Conservation (phyloP, 2,329 filamentous ascomycete genomes). For the Emericellopsis atlantica region DNA sequence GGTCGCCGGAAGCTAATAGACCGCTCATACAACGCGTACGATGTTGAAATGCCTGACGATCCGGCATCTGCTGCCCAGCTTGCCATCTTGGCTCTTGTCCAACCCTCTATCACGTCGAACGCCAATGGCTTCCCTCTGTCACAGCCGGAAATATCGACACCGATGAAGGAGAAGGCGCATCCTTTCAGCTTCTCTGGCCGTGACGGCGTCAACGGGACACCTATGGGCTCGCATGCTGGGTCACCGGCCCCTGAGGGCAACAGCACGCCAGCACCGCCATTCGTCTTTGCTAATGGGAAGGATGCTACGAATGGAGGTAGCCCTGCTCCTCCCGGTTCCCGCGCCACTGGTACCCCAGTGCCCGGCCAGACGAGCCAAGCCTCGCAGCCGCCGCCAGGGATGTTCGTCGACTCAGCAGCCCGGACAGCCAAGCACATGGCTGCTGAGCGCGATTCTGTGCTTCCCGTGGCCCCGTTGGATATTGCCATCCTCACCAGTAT, state of each 20-base stretch:
- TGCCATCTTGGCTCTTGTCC: slow-evolving; percentile 45
- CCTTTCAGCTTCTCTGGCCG: slow-evolving; percentile 55
- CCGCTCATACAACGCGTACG: slow-evolving; percentile 87
- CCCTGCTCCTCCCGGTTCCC: slow-evolving; percentile 38
- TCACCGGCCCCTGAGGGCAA: slow-evolving; percentile 74
- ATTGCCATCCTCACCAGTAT: slow-evolving; percentile 84
- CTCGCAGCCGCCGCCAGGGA: slow-evolving; percentile 25
- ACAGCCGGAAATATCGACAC: slow-evolving; percentile 39
- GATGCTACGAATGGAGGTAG: slow-evolving; percentile 30
- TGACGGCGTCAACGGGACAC: slow-evolving; percentile 61
- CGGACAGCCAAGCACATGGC: slow-evolving; percentile 42
- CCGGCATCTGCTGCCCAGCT: slow-evolving; percentile 76
- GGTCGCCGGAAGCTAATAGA: slow-evolving; percentile 72
- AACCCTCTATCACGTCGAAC: slow-evolving; percentile 39
- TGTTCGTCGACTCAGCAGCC: slow-evolving; percentile 37
- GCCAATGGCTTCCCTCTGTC: slow-evolving; percentile 29
- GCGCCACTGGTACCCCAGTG: slow-evolving; percentile 32
- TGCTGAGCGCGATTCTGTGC: slow-evolving; percentile 62
- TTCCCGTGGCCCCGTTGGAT: slow-evolving; percentile 76
- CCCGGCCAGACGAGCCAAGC: slow-evolving; percentile 17
- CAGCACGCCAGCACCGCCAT: slow-evolving; percentile 52
- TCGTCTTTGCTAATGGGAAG: slow-evolving; percentile 34
- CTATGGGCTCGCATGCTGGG: slow-evolving; percentile 72
- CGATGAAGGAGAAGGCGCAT: slow-evolving; percentile 50
- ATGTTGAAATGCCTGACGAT: slow-evolving; percentile 76